Percentiles rank a stretch among this genome's conserved stretches.
Evolutionary conservation across 1,139 yeast species (phyloP).

Genomic region (Spathaspora sp.): DNA sequence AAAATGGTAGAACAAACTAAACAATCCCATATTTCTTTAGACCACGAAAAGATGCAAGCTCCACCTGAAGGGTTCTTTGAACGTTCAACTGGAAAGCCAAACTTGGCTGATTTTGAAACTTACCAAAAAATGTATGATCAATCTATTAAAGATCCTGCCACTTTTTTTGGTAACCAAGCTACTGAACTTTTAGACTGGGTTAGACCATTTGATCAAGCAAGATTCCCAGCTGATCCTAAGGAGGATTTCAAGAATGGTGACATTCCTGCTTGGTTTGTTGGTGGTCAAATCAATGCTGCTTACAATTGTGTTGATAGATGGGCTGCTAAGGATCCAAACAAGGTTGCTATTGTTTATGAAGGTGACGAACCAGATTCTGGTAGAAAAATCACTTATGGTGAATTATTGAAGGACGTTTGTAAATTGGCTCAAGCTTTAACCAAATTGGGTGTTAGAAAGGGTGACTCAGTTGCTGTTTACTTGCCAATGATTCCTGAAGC

Average conservation of each 20-base stretch:
- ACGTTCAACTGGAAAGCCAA: slow-evolving; percentile 49
- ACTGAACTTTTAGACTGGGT: slow-evolving; percentile 59
- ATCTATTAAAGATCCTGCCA: slow-evolving; percentile 64
- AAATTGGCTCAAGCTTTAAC: slow-evolving; percentile 69
- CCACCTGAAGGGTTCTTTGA: slow-evolving; percentile 62
- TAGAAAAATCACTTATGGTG: slow-evolving; percentile 64
- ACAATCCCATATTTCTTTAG: slow-evolving; percentile 33
- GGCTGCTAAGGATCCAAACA: slow-evolving; percentile 68
- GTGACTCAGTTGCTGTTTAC: slow-evolving; percentile 84
- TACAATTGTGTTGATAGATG: slow-evolving; percentile 81
- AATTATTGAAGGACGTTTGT: slow-evolving; percentile 66
- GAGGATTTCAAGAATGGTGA: slow-evolving; percentile 63
- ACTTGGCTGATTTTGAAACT: slow-evolving; percentile 51
- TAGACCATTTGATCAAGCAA: slow-evolving; percentile 57
- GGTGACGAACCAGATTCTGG: slow-evolving; percentile 76
- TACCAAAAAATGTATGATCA: slow-evolving; percentile 61
- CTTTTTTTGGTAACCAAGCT: slow-evolving; percentile 67
- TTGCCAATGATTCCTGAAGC: slow-evolving; percentile 89
- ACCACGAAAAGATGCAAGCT: slow-evolving; percentile 40
- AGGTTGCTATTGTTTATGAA: slow-evolving; percentile 77
- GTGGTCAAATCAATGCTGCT: slow-evolving; percentile 74
- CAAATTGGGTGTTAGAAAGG: slow-evolving; percentile 69
- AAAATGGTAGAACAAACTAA: slow-evolving; percentile 2
- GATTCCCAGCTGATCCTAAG: slow-evolving; percentile 50
- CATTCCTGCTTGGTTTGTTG: slow-evolving; percentile 74